phyloP scores from a whole-genome alignment of 2,329 filamentous ascomycete genomes.

The Dactylonectria estremocensis region DNA sequence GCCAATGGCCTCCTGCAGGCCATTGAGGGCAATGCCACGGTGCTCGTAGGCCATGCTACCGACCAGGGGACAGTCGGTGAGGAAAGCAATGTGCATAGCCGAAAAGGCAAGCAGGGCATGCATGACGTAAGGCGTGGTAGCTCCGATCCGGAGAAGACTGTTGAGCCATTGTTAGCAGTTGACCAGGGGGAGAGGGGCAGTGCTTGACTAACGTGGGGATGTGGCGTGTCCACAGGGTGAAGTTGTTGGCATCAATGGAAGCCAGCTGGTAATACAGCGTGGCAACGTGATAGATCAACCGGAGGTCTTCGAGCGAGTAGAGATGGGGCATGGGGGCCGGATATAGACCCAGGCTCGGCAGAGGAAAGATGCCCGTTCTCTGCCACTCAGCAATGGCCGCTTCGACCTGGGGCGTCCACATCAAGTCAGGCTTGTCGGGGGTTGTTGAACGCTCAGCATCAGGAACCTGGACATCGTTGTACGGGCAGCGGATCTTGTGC shows the following conservation, averaged over 20 bases:
- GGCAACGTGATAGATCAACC: constrained; percentile 92
- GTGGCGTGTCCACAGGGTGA: constrained; percentile 93
- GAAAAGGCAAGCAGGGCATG: constrained; percentile 92
- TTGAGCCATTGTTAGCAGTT: constrained; percentile 32
- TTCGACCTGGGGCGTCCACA: constrained; percentile 91
- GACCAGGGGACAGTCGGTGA: constrained; percentile 87
- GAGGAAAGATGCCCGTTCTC: constrained; percentile 86
- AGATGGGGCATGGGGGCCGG: constrained; percentile 80
- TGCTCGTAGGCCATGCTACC: constrained; percentile 93
- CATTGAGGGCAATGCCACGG: constrained; percentile 86
- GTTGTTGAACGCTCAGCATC: constrained; percentile 74
- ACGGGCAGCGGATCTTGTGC: constrained; percentile 98
- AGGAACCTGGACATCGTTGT: constrained; percentile 84
- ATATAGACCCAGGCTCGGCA: constrained; percentile 84
- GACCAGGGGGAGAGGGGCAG: constrained; percentile 6
- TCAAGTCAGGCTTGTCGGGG: constrained; percentile 78
- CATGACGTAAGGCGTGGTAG: constrained; percentile 91
- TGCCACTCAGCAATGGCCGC: constrained; percentile 87
- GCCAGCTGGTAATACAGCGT: constrained; percentile 88
- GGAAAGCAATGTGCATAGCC: constrained; percentile 93
- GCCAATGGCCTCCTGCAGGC: constrained; percentile 88
- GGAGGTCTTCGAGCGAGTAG: constrained; percentile 83
- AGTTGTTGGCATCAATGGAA: constrained; percentile 82
- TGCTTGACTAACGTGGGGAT: constrained; percentile 83
- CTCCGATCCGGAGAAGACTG: constrained; percentile 78